A percentile compares a stretch with the other conserved stretches of the same genome.
phyloP scores from a whole-genome alignment of 2,329 filamentous ascomycete genomes.

The Fonsecaea pedrosoi region DNA sequence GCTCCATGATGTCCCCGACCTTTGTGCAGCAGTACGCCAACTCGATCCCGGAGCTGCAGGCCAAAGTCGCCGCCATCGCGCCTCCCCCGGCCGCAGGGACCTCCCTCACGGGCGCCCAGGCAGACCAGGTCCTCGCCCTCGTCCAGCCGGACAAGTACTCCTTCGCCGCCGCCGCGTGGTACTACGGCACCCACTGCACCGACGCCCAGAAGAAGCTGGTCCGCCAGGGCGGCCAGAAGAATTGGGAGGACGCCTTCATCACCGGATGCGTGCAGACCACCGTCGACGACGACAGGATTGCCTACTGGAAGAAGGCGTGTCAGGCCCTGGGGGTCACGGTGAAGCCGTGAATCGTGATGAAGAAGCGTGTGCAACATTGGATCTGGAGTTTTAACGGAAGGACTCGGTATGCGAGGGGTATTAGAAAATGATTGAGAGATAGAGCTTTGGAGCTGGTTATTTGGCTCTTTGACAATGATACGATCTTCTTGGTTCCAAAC shows the following conservation, averaged over 20 bases:
- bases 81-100: constrained; percentile 43
- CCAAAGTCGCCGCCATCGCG: constrained; percentile 43
- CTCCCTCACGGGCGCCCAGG: not conserved
- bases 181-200: constrained; percentile 62
- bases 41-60: constrained; percentile 53
- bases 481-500: too few species aligned
- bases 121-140: constrained; percentile 54
- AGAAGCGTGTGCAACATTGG: too few species aligned
- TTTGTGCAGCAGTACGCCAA: constrained; percentile 64
- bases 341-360: not conserved
- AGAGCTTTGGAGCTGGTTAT: too few species aligned
- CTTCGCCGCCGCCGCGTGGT: constrained; percentile 69
- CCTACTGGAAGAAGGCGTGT: constrained; percentile 59
- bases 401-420: too few species aligned
- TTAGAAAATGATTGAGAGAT: too few species aligned
- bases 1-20: constrained; percentile 67
- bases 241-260: constrained; percentile 60
- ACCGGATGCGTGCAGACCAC: constrained; percentile 61
- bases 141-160: constrained; percentile 59
- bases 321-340: constrained; percentile 47
- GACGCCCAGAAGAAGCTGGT: constrained; percentile 53
- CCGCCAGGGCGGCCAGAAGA: constrained; percentile 54
- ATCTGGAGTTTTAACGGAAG: too few species aligned
- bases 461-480: not conserved
- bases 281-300: constrained; percentile 54